These are phyloP conservation scores for Neurospora tetrasperma DNA, from an alignment of 495 filamentous ascomycete species.

Conservation along the genomic window DNA sequence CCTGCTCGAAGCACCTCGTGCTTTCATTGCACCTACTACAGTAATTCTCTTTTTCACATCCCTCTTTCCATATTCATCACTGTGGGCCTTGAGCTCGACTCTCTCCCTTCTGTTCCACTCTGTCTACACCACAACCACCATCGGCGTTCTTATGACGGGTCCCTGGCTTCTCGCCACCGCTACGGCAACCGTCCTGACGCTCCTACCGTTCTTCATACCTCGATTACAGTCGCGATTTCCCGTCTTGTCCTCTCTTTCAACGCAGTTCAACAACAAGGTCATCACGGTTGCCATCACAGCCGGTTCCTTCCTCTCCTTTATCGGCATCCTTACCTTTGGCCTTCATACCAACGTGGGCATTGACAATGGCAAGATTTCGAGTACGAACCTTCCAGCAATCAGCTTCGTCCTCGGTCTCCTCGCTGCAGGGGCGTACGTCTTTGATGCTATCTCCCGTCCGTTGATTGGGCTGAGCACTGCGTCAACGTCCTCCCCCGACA, in stretches of 20 bases:
- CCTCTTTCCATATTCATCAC: constrained; percentile 28
- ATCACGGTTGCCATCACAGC: constrained; percentile 22
- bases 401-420: constrained; percentile 32
- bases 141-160: constrained; percentile 34
- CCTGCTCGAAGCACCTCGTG: constrained; percentile 32
- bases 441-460: constrained; percentile 26
- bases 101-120: constrained; percentile 36
- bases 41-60: constrained; percentile 33
- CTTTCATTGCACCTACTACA: constrained; percentile 35
- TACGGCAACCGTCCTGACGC: constrained; percentile 16
- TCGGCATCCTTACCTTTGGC: constrained; percentile 32
- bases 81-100: constrained; percentile 33
- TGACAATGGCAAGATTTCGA: constrained; percentile 3
- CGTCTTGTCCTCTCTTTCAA: constrained; percentile 8
- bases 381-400: constrained; percentile 26
- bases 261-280: constrained; percentile 16
- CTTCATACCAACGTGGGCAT: constrained; percentile 29
- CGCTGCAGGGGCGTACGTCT: constrained; percentile 22
- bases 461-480: constrained; percentile 29
- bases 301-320: constrained; percentile 27
- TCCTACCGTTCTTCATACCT: neutral
- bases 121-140: constrained; percentile 10
- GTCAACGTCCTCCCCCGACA: constrained; percentile 27
- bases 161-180: constrained; percentile 29
- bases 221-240: neutral